These are phyloP conservation scores for Diaporthe ilicicola DNA, from an alignment of 2,329 filamentous ascomycete genomes.

Conservation along the genomic window DNA sequence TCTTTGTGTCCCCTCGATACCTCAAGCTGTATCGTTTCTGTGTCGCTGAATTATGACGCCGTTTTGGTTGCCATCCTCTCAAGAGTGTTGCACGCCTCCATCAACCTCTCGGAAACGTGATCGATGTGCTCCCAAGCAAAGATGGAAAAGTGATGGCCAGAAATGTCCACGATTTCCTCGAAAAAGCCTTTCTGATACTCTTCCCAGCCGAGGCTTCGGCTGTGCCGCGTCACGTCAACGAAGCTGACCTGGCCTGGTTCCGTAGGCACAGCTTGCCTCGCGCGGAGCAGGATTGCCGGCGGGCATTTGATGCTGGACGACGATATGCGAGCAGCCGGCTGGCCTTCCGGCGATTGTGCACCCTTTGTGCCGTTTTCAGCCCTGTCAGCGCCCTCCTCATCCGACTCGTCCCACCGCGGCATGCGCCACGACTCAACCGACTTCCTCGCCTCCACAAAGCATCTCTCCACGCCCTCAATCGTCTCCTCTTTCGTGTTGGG, in stretches of 20 bases:
- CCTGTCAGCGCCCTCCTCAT: not conserved
- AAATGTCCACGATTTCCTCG: constrained; percentile 54
- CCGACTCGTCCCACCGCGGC: constrained; percentile 47
- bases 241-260: constrained; percentile 39
- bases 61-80: constrained; percentile 29
- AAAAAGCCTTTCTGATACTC: constrained; percentile 55
- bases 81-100: constrained; percentile 39
- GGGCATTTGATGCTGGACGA: constrained; percentile 41
- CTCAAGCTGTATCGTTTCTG: too few relatives aligned
- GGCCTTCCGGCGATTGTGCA: not conserved
- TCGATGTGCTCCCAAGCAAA: constrained; percentile 46
- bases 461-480: constrained; percentile 42
- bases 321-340: not conserved
- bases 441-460: constrained; percentile 52
- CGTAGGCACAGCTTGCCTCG: constrained; percentile 49
- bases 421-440: constrained; percentile 53
- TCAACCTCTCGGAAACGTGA: constrained; percentile 39
- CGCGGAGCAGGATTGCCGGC: constrained; percentile 55
- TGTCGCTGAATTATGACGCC: not conserved
- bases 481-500: constrained; percentile 41
- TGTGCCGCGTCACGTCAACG: constrained; percentile 55
- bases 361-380: not conserved
- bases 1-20: too few relatives aligned
- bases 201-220: constrained; percentile 58
- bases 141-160: constrained; percentile 61